Evolutionary conservation across 179 eudicot species (phyloP), one percentile per base, ranked within the genome.

Genomic region (Vitellaria paradoxa): DNA sequence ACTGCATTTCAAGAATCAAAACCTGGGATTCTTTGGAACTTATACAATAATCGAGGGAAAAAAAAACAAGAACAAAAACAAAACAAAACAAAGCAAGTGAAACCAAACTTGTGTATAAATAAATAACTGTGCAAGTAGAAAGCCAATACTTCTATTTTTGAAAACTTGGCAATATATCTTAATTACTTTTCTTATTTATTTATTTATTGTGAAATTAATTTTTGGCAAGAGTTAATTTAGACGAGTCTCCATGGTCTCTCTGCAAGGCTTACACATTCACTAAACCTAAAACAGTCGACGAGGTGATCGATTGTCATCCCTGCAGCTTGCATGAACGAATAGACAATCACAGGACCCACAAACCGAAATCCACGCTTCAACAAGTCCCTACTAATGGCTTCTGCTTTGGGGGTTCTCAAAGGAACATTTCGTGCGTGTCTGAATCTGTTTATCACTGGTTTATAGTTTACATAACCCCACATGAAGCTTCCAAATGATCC

Each of bases 281-380:
- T 75, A 62, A 87, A 88, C 81, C 99, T 85, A 84, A 86, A 93
- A 81, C 99, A 96, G 78, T 93, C 97, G 73, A 93, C 92, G 30
- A 96, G 89, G 78, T 96, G 99, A 79, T 96, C 99, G 76, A 93
- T 92, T 37, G 92, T 85, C 92, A 96, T 87, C 24, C 99, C 99
- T 45, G 97, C 89, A n/a, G 94, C 98, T 79, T 96, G 99, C 85
- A 92, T 90, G 89, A 96, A 96, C 24, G 99, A 96, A 45, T 93
- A 90, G 50, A 87, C 88, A 67, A 96, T 91, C 9, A 96, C 99
- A 13, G 99, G 99, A 1, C 99, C 99, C 12, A 92, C 99, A 12
- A 93, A 84, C 72, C 99, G 82, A 74, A 96, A 92, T 40, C 99
- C 99, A 57, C 84, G 79, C 70, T 90, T 85, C 62, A 90, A n/a